phyloP scores from a whole-genome alignment of 179 eudicot species.

The Spergularia azorica region DNA sequence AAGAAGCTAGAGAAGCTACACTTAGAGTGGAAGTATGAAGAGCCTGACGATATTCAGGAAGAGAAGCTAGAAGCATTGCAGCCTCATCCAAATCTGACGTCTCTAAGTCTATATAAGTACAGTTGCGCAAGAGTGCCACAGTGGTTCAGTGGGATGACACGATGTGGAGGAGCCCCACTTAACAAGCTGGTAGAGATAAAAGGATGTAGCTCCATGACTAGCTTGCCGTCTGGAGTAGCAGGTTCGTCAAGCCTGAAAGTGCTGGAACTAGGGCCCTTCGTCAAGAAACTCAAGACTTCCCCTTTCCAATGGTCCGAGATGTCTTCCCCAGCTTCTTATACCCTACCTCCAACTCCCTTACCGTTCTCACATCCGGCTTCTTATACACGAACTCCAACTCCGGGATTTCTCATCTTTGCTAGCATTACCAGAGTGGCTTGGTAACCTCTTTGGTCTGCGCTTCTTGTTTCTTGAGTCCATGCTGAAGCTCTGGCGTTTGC shows the following conservation, averaged over 20 bases:
- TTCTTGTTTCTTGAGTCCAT: neutral
- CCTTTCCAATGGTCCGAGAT: neutral
- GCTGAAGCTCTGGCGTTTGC: neutral
- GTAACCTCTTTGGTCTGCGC: neutral
- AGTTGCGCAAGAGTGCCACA: neutral
- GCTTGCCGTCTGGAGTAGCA: neutral
- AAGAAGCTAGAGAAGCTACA: neutral
- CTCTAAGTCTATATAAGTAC: neutral
- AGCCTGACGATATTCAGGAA: neutral
- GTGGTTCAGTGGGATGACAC: neutral
- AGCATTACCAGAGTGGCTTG: conserved; percentile 10
- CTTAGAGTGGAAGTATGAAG: neutral
- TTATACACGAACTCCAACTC: too few relatives aligned
- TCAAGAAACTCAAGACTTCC: neutral
- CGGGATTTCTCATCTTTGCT: neutral
- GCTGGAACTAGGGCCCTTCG: neutral
- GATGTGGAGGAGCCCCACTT: neutral
- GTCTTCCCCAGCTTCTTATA: neutral
- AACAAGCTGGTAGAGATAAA: neutral
- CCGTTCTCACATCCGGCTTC: too few relatives aligned
- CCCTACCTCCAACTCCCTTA: neutral
- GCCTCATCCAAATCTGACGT: conserved; percentile 6
- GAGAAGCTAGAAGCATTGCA: conserved; percentile 8
- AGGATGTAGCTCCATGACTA: neutral
- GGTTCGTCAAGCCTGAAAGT: neutral